phyloP scores from a whole-genome alignment of 805 yeast species.

The Candida nitratophila region DNA sequence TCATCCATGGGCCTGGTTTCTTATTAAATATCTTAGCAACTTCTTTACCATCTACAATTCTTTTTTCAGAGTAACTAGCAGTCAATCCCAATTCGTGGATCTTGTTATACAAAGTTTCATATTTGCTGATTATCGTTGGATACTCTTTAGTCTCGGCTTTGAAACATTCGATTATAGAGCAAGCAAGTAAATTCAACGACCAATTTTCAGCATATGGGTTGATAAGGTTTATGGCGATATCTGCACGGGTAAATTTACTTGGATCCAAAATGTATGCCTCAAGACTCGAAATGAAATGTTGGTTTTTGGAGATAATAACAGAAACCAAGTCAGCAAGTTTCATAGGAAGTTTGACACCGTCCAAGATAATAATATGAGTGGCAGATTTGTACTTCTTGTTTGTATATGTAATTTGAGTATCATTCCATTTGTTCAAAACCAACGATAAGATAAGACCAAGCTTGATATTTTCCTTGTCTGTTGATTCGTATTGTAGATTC shows the following conservation, averaged over 20 bases:
- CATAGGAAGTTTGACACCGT: slow-evolving; percentile 63
- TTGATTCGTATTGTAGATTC: not conserved
- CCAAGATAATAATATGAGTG: slow-evolving; percentile 47
- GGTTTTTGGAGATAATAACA: slow-evolving; percentile 30
- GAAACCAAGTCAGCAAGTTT: slow-evolving; percentile 46
- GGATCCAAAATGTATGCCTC: slow-evolving; percentile 13
- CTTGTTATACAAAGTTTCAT: slow-evolving; percentile 25
- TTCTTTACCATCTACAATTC: slow-evolving; percentile 72
- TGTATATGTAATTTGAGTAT: slow-evolving; percentile 21
- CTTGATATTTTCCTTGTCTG: slow-evolving; percentile 14
- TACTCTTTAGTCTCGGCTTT: slow-evolving; percentile 1
- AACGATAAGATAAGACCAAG: slow-evolving; percentile 39
- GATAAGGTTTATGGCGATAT: slow-evolving; percentile 49
- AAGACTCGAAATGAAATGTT: slow-evolving; percentile 21
- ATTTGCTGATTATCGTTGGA: slow-evolving; percentile 18
- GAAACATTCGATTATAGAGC: slow-evolving; percentile 14
- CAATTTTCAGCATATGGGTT: slow-evolving; percentile 48
- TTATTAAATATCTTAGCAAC: slow-evolving; percentile 41
- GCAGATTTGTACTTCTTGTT: slow-evolving; percentile 37
- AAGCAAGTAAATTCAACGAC: slow-evolving; percentile 28
- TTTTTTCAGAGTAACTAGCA: slow-evolving; percentile 45
- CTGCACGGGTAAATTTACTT: slow-evolving; percentile 35
- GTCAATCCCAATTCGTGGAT: slow-evolving; percentile 30
- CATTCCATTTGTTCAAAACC: slow-evolving; percentile 44
- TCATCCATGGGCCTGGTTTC: slow-evolving; percentile 89